Base-by-base conservation (phyloP, 768 basidiomycete species). In the Lactarius indigo region DNA sequence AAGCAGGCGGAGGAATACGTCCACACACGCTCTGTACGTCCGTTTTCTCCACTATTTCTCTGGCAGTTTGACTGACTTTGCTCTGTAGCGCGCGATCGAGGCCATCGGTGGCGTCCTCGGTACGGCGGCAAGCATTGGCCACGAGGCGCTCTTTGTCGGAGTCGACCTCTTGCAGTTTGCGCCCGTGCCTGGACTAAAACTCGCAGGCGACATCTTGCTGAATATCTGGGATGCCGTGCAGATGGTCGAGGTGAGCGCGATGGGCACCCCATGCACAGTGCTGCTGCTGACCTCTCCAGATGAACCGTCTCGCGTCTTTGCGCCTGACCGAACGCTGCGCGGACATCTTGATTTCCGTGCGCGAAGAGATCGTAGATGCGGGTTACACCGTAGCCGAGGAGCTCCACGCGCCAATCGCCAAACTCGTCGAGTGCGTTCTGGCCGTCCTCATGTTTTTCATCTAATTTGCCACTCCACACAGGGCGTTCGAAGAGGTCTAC, bases 271-370 rank as follows among this genome's bases (percentile, higher is more conserved):
- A 50, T 30, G 41, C 18, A 4, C 20, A 20, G 15, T 18, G 28
- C 26, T 33, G 2, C 31, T 1, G 5, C 12, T 30, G 41, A 39
- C 39, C 42, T 64, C 4, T 47, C 35, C 69, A 92, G 90, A 84
- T 83, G 69, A 91, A 92, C 68, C 81, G 87, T 20, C 76, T 87
- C 15, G 83, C 84, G 1, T 90, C 88, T 70, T 79, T 92, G 33
- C 86, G 89, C 12, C 80, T 92, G 9, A 89, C 88, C 0, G 85
- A 90, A 70, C 84, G 89, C 31, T 91, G 89, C 68, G 90, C 90
- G 0, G 84, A 84, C 17, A 82, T 88, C 20, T 80, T 92, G 3
- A 75, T 86, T n/a, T 82, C 84, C 13, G 82, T 92, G 6, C 81
- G 85, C 0, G 81, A 84, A 37, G 89, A 90, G 64, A 79, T 91